Evolutionary conservation across 2,329 filamentous ascomycete genomes (phyloP).

Genomic region (Alternaria ventricosa): DNA sequence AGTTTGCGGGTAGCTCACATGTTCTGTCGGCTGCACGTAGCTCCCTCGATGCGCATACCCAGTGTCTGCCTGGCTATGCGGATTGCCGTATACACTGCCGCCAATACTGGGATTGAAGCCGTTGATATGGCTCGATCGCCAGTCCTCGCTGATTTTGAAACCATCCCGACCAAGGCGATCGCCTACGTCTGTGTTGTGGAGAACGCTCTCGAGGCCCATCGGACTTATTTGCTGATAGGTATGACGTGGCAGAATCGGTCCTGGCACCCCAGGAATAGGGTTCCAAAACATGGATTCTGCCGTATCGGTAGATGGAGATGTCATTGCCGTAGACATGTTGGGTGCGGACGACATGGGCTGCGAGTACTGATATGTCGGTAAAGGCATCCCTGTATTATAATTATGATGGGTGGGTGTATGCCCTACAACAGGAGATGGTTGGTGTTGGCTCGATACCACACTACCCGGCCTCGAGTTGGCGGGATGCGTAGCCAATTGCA

Average conservation of each 20-base stretch:
- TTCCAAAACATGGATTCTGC: constrained; percentile 44
- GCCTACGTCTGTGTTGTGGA: constrained; percentile 36
- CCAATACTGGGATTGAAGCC: constrained; percentile 16
- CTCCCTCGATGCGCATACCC: constrained; percentile 4
- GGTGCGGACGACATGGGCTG: constrained; percentile 22
- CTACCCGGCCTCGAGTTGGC: constrained; percentile 19
- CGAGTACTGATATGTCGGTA: constrained; percentile 23
- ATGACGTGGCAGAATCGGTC: constrained; percentile 43
- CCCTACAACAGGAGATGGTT: constrained; percentile 20
- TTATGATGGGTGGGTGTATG: constrained; percentile 15
- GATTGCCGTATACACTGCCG: constrained; percentile 8
- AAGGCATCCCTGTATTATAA: constrained; percentile 17
- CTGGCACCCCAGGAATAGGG: constrained; percentile 49
- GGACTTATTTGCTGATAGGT: constrained; percentile 35
- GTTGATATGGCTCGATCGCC: constrained; percentile 24
- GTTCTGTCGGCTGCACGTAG: constrained; percentile 2
- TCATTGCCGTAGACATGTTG: constrained; percentile 17
- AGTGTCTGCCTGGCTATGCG: not conserved
- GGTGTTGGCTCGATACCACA: constrained; percentile 21
- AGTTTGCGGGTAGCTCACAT: not conserved
- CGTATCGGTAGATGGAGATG: constrained; percentile 16
- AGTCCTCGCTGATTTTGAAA: constrained; percentile 41
- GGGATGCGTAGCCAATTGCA: constrained; percentile 26
- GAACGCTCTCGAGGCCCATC: constrained; percentile 46
- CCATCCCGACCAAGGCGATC: constrained; percentile 44